Base-by-base conservation (phyloP, 768 basidiomycete genomes). In the Hysterangium stoloniferum region DNA sequence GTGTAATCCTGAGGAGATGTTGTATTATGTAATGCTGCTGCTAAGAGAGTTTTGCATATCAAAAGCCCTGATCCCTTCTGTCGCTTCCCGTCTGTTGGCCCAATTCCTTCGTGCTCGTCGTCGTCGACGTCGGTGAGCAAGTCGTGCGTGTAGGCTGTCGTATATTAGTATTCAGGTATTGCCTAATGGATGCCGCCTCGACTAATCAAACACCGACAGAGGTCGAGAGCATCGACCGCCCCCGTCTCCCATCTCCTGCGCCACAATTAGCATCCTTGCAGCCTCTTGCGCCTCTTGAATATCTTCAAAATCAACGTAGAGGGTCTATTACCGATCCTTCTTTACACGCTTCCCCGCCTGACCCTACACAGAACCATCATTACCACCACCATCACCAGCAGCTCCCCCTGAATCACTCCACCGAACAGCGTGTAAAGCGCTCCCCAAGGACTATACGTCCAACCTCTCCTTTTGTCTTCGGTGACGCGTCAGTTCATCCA, bases 291-390 rank as follows among this genome's bases (percentile, higher is more conserved):
- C 86, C 86, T 7, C 79, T 89, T 59, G 82, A 87, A 62, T 81
- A 76, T 62, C 75, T 88, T 22, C 86, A 87, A 63, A 86, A 76
- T 48, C 87, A 88, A 61, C 78, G 86, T n/a, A 70, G 86, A 52
- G 85, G 85, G 53, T 89, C 88, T 1, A 83, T 87, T 61, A 86
- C 86, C 6, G 88, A 90, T 70, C 86, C 86, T 3, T 81, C 82
- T 35, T 73, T 88, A 44, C 84, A 86, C 66, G 80, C 57, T 20
- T 54, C 57, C 22, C 47, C 52, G 49, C 45, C 38, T 11, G 35
- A 45, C 20, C 81, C 53, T 71, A 13, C 35, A 29, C 8, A 43
- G 37, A 50, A 57, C 60, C 31, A 52, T 54, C 46, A 33, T 17
- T 32, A 28, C 52, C 46, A 28, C 51, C 41, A 36, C 37, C 44